Conservation (phyloP, 306 rosid species). For the Prunus davidiana region DNA sequence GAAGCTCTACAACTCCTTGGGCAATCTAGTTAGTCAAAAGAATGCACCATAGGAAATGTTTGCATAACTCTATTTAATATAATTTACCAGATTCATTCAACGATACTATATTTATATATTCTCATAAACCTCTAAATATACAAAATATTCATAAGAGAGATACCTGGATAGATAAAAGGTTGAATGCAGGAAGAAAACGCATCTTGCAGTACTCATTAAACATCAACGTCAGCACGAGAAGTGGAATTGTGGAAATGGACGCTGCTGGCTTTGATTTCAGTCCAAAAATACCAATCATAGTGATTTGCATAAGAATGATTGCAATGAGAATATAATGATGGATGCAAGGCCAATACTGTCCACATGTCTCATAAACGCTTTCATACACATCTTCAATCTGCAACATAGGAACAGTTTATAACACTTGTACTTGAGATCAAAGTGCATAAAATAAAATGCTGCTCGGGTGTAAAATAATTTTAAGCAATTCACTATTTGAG, state of each 20-base stretch:
- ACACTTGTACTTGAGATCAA: not conserved
- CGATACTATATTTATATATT: not conserved
- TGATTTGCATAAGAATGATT: constrained; percentile 78
- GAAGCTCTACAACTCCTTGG: not conserved
- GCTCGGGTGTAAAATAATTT: not conserved
- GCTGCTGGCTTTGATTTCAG: constrained; percentile 84
- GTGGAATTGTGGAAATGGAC: constrained; percentile 69
- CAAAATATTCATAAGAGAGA: not conserved
- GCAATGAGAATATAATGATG: constrained; percentile 74
- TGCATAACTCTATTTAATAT: not conserved
- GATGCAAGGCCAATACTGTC: constrained; percentile 85
- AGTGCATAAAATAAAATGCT: not conserved
- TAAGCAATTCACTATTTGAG: not conserved
- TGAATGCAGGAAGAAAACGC: constrained; percentile 83
- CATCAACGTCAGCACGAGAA: constrained; percentile 62
- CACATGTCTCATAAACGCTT: constrained; percentile 72
- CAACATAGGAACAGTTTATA: constrained; percentile 5
- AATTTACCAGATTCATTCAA: not conserved
- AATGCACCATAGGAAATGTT: not conserved
- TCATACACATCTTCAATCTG: constrained; percentile 86
- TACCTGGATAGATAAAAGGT: constrained; percentile 63
- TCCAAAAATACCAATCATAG: constrained; percentile 92
- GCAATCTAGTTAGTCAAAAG: not conserved
- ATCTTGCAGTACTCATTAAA: constrained; percentile 86
- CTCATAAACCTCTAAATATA: not conserved